phyloP scores from a whole-genome alignment of 345 rosid genomes.

The Hibiscus trionum region DNA sequence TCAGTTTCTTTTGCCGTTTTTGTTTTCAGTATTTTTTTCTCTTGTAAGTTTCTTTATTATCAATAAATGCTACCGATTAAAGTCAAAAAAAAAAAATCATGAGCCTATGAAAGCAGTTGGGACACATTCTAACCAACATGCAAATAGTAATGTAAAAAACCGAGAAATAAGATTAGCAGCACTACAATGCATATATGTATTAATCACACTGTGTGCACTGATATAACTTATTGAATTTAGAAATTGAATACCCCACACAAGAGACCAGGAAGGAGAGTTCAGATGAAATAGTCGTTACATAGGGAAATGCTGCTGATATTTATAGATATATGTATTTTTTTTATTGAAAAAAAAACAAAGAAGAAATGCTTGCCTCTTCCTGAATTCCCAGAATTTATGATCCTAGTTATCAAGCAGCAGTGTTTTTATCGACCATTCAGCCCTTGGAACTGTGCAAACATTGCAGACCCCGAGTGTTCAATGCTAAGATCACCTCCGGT shows the following conservation, averaged over 20 bases:
- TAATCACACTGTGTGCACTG: background rate
- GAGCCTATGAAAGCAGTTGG: too few relatives aligned
- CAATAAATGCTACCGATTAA: too few relatives aligned
- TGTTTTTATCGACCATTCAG: constrained; percentile 51
- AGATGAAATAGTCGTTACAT: constrained; percentile 6
- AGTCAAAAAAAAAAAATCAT: too few relatives aligned
- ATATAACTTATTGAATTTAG: background rate
- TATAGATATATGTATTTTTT: background rate
- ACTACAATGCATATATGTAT: background rate
- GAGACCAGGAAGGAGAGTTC: background rate
- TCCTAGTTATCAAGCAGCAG: background rate
- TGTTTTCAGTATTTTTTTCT: too few relatives aligned
- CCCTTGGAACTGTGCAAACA: constrained; percentile 52
- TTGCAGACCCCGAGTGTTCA: constrained; percentile 64
- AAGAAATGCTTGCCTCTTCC: background rate
- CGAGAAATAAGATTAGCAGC: background rate
- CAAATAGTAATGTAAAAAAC: background rate
- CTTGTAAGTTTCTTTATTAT: too few relatives aligned
- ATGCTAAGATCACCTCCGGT: constrained; percentile 28
- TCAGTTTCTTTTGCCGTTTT: too few relatives aligned
- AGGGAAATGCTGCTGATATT: background rate
- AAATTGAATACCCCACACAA: background rate
- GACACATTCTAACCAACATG: too few relatives aligned
- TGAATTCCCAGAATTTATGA: constrained; percentile 5
- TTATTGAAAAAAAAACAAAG: too few relatives aligned